These are phyloP conservation scores for Dittrichia graveolens DNA, from an alignment of 129 eudicot species.

Conservation along the genomic window DNA sequence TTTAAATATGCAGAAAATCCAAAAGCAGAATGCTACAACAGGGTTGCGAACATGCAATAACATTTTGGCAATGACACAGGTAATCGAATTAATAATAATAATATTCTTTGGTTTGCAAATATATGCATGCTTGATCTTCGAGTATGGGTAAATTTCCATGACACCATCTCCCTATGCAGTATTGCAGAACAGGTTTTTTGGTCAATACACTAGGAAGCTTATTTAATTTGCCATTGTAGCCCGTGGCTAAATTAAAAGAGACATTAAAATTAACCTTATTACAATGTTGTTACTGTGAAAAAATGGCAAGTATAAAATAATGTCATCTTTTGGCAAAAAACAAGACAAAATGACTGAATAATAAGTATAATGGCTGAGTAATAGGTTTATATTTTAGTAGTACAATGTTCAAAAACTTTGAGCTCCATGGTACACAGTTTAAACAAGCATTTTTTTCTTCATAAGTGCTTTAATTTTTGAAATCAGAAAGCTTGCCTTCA, in stretches of 20 bases:
- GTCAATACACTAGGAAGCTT: neutral
- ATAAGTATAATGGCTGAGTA: neutral
- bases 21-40: constrained; percentile 81
- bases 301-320: neutral
- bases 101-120: neutral
- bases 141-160: neutral
- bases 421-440: neutral
- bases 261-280: neutral
- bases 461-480: neutral
- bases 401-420: too few species aligned
- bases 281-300: neutral
- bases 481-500: neutral
- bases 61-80: constrained; percentile 92
- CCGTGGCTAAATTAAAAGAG: neutral
- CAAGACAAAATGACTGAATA: neutral
- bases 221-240: neutral
- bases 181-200: neutral
- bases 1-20: constrained; percentile 62
- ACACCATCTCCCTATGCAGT: neutral
- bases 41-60: constrained; percentile 94
- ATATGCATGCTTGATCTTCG: neutral
- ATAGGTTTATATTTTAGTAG: neutral
- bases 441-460: neutral
- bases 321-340: neutral
- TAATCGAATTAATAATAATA: constrained; percentile 19